Conservation (phyloP, 805 yeast species). For the Starmerella etchellsii region DNA sequence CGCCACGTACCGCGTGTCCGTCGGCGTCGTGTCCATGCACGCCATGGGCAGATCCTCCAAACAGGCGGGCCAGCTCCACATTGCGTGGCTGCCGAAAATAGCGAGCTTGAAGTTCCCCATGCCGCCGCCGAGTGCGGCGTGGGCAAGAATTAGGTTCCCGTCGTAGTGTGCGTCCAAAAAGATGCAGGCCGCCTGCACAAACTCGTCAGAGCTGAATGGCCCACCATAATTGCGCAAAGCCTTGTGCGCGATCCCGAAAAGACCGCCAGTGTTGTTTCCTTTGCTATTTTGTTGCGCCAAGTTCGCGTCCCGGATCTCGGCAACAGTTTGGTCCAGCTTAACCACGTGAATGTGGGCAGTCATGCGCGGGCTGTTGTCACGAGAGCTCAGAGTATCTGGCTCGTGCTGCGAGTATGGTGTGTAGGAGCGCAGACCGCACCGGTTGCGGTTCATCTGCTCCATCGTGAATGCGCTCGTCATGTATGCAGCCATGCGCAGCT, state of each 20-base stretch:
- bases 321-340: slow-evolving; percentile 50
- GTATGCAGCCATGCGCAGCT: slow-evolving; percentile 69
- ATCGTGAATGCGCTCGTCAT: slow-evolving; percentile 84
- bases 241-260: slow-evolving; percentile 70
- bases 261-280: slow-evolving; percentile 61
- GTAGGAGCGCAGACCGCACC: slow-evolving; percentile 68
- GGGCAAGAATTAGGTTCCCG: slow-evolving; percentile 53
- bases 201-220: slow-evolving; percentile 35
- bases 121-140: slow-evolving; percentile 94
- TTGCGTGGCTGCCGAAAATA: slow-evolving; percentile 85
- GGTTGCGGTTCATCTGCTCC: slow-evolving; percentile 72
- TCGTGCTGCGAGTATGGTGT: slow-evolving; percentile 56
- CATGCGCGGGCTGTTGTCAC: slow-evolving; percentile 36
- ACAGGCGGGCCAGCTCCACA: slow-evolving; percentile 84
- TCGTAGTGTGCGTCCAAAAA: slow-evolving; percentile 83
- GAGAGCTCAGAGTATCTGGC: slow-evolving; percentile 39
- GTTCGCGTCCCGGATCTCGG: slow-evolving; percentile 63
- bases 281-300: slow-evolving; percentile 74
- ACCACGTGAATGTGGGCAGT: slow-evolving; percentile 71
- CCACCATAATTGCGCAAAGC: slow-evolving; percentile 47
- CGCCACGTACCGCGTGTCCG: slow-evolving; percentile 62
- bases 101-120: slow-evolving; percentile 58
- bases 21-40: slow-evolving; percentile 58
- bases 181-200: slow-evolving; percentile 73
- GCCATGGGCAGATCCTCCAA: slow-evolving; percentile 56